Conservation (phyloP, 331 rosid species). For the Saraca asoca region DNA sequence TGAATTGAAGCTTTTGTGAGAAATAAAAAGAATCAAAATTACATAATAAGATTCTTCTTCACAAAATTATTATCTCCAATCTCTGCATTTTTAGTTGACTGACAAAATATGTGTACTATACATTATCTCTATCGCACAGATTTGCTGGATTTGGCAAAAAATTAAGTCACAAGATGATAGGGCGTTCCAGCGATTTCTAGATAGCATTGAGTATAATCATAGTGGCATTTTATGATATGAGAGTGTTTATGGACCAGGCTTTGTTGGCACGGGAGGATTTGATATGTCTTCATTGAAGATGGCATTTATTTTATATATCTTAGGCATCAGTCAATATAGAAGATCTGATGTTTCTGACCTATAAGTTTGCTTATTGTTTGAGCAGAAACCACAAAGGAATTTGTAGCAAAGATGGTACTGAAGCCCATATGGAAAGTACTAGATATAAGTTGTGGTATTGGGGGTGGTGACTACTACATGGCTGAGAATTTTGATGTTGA, state of each 20-base stretch:
- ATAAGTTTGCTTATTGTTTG: conserved; percentile 30
- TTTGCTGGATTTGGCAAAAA: conserved; percentile 95
- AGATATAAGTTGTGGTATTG: conserved; percentile 95
- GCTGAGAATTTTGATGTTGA: conserved; percentile 77
- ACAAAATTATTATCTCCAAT: not conserved
- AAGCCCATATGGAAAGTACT: conserved; percentile 80
- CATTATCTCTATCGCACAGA: conserved; percentile 47
- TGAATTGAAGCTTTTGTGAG: conserved; percentile 95
- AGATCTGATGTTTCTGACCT: conserved; percentile 23
- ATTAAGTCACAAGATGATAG: conserved; percentile 65
- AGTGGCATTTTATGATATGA: conserved; percentile 76
- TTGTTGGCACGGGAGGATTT: conserved; percentile 91
- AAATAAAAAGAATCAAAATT: conserved; percentile 90
- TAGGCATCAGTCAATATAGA: not conserved
- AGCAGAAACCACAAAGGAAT: conserved; percentile 83
- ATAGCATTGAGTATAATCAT: conserved; percentile 72
- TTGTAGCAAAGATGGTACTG: conserved; percentile 74
- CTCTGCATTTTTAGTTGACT: conserved; percentile 28
- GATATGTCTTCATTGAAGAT: conserved; percentile 46
- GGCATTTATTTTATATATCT: no score
- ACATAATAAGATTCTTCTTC: conserved; percentile 46
- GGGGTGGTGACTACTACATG: conserved; percentile 96
- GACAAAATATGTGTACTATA: conserved; percentile 10
- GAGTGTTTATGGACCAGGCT: conserved; percentile 78
- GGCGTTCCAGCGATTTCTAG: conserved; percentile 83